Evolutionary conservation across 441 rosid species (phyloP).

Genomic region (Omphalea diandra): DNA sequence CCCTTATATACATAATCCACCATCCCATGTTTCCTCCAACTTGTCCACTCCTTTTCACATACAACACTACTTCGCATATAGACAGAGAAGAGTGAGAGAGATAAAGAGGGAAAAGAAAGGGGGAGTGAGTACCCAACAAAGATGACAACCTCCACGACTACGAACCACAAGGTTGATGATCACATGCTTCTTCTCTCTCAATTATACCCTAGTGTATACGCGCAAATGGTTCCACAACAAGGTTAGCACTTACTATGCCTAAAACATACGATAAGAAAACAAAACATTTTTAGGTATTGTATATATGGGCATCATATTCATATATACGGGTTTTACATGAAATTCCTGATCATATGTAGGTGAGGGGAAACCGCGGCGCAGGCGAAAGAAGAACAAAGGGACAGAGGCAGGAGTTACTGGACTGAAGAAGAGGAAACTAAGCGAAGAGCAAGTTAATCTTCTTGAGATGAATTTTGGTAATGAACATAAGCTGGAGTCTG

Average conservation of each 20-base stretch:
- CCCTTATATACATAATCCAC: conserved; percentile 28
- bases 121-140: conserved; percentile 17
- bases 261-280: neutral
- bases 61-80: neutral
- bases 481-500: conserved; percentile 82
- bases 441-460: conserved; percentile 55
- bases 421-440: conserved; percentile 70
- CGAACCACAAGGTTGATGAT: conserved; percentile 40
- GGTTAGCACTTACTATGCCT: conserved; percentile 43
- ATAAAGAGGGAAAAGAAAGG: neutral
- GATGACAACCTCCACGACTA: conserved; percentile 32
- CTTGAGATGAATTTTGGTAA: conserved; percentile 60
- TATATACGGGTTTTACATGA: neutral
- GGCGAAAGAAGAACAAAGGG: conserved; percentile 55
- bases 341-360: conserved; percentile 27
- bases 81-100: neutral
- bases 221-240: conserved; percentile 49
- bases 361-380: conserved; percentile 47
- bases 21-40: conserved; percentile 24
- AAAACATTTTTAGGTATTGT: neutral
- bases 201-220: conserved; percentile 40
- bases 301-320: neutral
- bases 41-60: conserved; percentile 36
- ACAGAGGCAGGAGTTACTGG: conserved; percentile 29
- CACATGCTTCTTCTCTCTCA: conserved; percentile 53